These are phyloP conservation scores for Lentinula novae-zelandiae DNA, from an alignment of 1,284 basidiomycete species.

Conservation along the genomic window DNA sequence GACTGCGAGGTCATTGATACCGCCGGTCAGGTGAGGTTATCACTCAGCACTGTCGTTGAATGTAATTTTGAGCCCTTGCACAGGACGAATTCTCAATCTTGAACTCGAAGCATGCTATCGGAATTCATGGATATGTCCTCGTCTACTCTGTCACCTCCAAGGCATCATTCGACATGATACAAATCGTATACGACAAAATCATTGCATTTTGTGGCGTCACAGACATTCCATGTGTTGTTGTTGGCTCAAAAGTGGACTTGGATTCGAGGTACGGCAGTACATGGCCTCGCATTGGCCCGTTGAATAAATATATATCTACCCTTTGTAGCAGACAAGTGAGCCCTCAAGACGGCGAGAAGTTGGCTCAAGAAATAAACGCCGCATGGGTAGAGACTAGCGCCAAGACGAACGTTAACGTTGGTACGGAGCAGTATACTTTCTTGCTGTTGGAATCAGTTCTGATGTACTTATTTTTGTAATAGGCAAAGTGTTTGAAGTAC, in stretches of 20 bases:
- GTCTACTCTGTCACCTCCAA: slow-evolving; percentile 95
- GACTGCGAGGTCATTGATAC: slow-evolving; percentile 99
- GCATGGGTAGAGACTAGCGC: slow-evolving; percentile 90
- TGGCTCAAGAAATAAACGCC: slow-evolving; percentile 72
- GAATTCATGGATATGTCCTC: slow-evolving; percentile 50
- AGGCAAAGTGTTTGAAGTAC: slow-evolving; percentile 82
- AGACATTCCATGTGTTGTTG: slow-evolving; percentile 92
- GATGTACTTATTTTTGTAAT: slow-evolving; percentile 4
- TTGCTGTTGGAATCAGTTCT: background rate
- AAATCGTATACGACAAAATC: slow-evolving; percentile 97
- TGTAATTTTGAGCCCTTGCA: slow-evolving; percentile 16
- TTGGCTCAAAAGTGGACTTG: slow-evolving; percentile 94
- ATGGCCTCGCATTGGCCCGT: background rate
- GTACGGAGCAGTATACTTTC: slow-evolving; percentile 47
- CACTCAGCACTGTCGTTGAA: background rate
- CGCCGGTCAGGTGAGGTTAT: slow-evolving; percentile 76
- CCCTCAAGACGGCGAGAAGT: slow-evolving; percentile 67
- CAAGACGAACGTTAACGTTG: slow-evolving; percentile 77
- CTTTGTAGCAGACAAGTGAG: slow-evolving; percentile 69
- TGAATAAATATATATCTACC: slow-evolving; percentile 19
- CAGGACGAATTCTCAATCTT: slow-evolving; percentile 51
- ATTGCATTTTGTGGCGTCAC: slow-evolving; percentile 89
- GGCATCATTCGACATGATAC: slow-evolving; percentile 94
- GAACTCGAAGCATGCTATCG: slow-evolving; percentile 48
- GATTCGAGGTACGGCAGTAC: slow-evolving; percentile 53